These are phyloP conservation scores for Hypoxylon crocopeplum DNA, from an alignment of 495 filamentous ascomycete genomes.

Conservation along the genomic window DNA sequence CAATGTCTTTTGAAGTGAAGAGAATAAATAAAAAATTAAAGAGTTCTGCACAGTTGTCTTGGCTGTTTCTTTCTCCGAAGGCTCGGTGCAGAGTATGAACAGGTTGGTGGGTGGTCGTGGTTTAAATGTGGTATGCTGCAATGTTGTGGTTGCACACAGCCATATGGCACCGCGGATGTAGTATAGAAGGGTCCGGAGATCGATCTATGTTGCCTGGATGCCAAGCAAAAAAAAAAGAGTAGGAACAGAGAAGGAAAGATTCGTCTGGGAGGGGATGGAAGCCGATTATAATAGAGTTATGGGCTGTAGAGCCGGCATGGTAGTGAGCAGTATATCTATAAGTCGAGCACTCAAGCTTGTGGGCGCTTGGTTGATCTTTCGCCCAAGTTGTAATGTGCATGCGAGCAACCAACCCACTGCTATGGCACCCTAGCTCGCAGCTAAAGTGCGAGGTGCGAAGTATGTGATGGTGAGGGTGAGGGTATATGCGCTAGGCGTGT, in stretches of 20 bases:
- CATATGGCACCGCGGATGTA: constrained; percentile 9
- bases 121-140: constrained; percentile 20
- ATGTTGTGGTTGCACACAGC: constrained; percentile 33
- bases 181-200: constrained; percentile 33
- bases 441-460: constrained; percentile 19
- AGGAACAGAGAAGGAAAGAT: constrained; percentile 11
- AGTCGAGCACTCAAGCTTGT: constrained; percentile 19
- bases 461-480: not conserved
- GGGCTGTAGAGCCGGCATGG: constrained; percentile 5
- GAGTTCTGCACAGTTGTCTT: constrained; percentile 23
- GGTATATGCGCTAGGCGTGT: constrained; percentile 1
- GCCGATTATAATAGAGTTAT: constrained; percentile 33
- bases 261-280: constrained; percentile 23
- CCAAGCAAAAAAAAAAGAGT: constrained; percentile 39
- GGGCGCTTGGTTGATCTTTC: constrained; percentile 32
- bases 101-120: constrained; percentile 19
- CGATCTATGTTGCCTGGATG: constrained; percentile 40
- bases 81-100: constrained; percentile 32
- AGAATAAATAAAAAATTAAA: not conserved
- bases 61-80: constrained; percentile 37
- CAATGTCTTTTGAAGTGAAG: not conserved
- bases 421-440: constrained; percentile 27
- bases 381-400: constrained; percentile 39
- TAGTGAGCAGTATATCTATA: constrained; percentile 24
- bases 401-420: constrained; percentile 36